Evolutionary conservation across 768 basidiomycete genomes (phyloP).

Genomic region (Holtermannia corniformis): DNA sequence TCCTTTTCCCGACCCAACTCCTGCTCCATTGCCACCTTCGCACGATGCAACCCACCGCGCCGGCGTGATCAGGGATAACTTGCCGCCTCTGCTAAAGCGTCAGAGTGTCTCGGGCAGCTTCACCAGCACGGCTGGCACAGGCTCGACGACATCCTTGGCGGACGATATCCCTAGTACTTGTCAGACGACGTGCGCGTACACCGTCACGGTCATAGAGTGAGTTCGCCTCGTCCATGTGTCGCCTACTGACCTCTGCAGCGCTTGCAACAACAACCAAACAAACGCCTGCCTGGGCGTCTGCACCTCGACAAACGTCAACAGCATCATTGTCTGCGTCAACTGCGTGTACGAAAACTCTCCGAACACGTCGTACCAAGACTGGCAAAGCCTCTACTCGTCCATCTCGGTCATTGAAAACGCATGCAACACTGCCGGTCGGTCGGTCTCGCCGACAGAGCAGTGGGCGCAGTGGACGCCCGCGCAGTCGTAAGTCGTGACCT

Average conservation of each 20-base stretch:
- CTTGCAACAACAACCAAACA: neutral
- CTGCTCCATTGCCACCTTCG: too few species aligned
- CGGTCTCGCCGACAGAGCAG: neutral
- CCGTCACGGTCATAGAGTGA: neutral
- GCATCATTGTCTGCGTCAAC: neutral
- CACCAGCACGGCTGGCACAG: too few species aligned
- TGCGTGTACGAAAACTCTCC: neutral
- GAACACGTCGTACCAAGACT: neutral
- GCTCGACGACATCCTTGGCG: too few species aligned
- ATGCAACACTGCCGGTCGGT: neutral
- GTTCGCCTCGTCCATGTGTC: neutral
- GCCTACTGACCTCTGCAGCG: neutral
- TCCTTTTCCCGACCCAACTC: too few species aligned
- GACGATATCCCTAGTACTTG: too few species aligned
- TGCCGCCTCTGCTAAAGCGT: too few species aligned
- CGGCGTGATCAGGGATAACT: too few species aligned
- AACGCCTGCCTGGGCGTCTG: neutral
- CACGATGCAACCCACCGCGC: too few species aligned
- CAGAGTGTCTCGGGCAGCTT: too few species aligned
- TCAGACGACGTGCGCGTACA: neutral
- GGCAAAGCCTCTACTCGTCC: neutral
- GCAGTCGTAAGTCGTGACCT: neutral
- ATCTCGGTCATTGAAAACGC: neutral
- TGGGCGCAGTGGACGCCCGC: neutral
- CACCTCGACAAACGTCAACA: neutral